Percentiles rank a stretch among this genome's conserved stretches.
phyloP scores from a whole-genome alignment of 2,329 filamentous ascomycete genomes.

The Alternaria sp. region DNA sequence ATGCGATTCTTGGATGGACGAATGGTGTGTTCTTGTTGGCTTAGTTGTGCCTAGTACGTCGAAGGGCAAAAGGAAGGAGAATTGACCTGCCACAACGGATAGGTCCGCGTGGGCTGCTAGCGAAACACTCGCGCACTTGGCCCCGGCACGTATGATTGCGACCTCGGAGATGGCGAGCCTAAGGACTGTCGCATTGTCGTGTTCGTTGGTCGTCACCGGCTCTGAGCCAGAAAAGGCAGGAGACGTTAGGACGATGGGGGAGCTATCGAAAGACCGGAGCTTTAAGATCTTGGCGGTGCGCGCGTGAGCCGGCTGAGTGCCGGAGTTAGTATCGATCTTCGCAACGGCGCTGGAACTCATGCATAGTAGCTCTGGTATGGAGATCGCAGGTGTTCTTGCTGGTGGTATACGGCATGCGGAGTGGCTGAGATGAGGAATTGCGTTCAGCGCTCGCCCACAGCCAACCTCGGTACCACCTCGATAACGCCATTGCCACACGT shows the following conservation, averaged over 20 bases:
- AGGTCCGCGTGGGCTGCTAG: constrained; percentile 4
- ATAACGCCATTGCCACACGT: constrained; percentile 7
- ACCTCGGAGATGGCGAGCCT: constrained; percentile 3
- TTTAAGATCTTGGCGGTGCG: constrained; percentile 5
- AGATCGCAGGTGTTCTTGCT: neutral
- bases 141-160: constrained; percentile 1
- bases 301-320: constrained; percentile 7
- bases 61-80: constrained; percentile 11
- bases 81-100: constrained; percentile 17
- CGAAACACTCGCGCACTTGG: constrained; percentile 9
- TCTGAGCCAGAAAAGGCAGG: constrained; percentile 18
- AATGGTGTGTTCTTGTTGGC: constrained; percentile 1
- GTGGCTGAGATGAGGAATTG: neutral
- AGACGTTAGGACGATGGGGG: neutral
- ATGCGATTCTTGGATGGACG: constrained; percentile 6
- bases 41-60: constrained; percentile 4
- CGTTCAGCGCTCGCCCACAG: neutral
- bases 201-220: neutral
- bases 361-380: constrained; percentile 6
- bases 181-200: constrained; percentile 4
- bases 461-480: neutral
- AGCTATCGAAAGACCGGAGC: constrained; percentile 13
- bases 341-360: neutral
- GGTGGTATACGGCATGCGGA: neutral
- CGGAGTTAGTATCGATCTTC: constrained; percentile 12